Conservation (phyloP, 192 early-diverging fungal genomes). For the Globomyces pollinis-pini region DNA sequence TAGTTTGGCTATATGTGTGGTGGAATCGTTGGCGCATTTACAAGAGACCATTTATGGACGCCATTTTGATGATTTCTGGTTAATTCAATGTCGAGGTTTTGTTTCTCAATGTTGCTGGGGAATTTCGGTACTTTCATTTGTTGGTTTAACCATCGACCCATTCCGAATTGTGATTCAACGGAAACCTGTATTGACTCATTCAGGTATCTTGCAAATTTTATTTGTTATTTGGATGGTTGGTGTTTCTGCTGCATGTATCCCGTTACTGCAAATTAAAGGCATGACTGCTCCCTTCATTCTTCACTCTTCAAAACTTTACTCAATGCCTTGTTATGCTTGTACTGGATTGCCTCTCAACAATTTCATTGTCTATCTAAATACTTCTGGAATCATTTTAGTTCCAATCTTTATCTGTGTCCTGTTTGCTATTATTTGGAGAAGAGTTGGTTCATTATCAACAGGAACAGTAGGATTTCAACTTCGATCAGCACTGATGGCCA, state of each 20-base stretch:
- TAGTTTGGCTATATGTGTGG: neutral
- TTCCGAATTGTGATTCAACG: neutral
- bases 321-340: neutral
- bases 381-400: neutral
- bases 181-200: neutral
- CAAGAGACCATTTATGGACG: neutral
- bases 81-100: neutral
- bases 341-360: neutral
- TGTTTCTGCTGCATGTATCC: neutral
- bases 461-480: neutral
- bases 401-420: neutral
- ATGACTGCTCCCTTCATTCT: neutral
- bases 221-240: conserved; percentile 5
- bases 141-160: neutral
- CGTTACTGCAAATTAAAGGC: neutral
- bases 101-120: neutral
- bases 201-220: neutral
- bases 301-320: neutral
- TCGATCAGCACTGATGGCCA: neutral
- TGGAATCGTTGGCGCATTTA: neutral
- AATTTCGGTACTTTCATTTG: neutral
- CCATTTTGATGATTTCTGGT: neutral
- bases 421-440: neutral
- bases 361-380: neutral
- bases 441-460: neutral